A percentile compares a stretch with the other conserved stretches of the same genome.
Evolutionary conservation across 441 rosid genomes (phyloP).

Genomic region (Jatropha podagrica): DNA sequence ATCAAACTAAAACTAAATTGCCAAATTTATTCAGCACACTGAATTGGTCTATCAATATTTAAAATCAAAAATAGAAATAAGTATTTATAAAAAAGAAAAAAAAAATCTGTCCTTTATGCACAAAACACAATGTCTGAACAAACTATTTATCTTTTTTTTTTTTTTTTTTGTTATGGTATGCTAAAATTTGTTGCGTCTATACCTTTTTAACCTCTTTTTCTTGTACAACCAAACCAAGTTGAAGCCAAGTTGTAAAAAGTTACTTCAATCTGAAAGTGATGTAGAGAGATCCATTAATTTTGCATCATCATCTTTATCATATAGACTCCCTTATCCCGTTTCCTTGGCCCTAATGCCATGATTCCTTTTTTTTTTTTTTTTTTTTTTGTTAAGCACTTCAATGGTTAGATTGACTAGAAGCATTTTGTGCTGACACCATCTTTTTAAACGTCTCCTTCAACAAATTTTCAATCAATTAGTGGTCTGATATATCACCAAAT

Average conservation of each 20-base stretch:
- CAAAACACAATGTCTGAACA: no score
- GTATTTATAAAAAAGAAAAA: no score
- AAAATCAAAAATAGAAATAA: no score
- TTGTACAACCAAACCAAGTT: not conserved
- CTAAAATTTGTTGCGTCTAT: no score
- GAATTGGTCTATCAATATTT: no score
- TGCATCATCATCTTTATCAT: constrained; percentile 21
- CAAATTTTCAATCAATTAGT: not conserved
- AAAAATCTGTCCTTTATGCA: no score
- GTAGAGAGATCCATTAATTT: constrained; percentile 7
- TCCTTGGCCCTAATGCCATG: constrained; percentile 6
- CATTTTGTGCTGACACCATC: constrained; percentile 5
- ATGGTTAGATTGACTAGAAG: constrained; percentile 6
- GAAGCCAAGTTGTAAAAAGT: constrained; percentile 15
- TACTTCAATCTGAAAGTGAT: constrained; percentile 9
- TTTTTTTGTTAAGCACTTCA: not conserved
- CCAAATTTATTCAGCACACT: no score
- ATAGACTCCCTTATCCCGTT: constrained; percentile 5
- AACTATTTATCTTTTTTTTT: no score
- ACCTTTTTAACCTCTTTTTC: not conserved
- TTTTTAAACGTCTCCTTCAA: not conserved
- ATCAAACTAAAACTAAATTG: no score
- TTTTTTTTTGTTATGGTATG: no score
- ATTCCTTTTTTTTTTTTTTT: constrained; percentile 12
- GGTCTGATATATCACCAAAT: not conserved